A percentile compares a stretch with the other conserved stretches of the same genome.
phyloP scores from a whole-genome alignment of 1,284 basidiomycete species.

The Heterobasidion parviporum region DNA sequence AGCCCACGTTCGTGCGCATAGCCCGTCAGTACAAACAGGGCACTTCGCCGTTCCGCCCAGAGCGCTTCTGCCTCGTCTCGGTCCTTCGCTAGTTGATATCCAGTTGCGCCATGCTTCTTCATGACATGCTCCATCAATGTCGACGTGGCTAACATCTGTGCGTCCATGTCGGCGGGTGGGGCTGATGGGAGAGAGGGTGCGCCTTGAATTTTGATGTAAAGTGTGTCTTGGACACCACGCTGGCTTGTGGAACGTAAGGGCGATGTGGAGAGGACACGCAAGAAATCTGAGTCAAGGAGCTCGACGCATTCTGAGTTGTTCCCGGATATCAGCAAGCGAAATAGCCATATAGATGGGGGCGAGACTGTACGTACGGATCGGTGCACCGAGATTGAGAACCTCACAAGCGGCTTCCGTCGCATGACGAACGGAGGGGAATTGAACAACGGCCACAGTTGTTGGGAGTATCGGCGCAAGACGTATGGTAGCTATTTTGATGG shows the following conservation, averaged over 20 bases:
- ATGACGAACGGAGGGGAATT: constrained; percentile 56
- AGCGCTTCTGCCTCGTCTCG: constrained; percentile 67
- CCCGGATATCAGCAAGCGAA: neutral
- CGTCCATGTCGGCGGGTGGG: constrained; percentile 22
- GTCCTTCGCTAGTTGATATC: constrained; percentile 62
- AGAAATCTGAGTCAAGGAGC: constrained; percentile 64
- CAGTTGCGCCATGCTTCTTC: constrained; percentile 57
- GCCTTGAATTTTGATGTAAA: constrained; percentile 89
- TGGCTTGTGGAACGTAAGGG: constrained; percentile 24
- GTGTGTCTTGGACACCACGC: constrained; percentile 22
- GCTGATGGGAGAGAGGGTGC: constrained; percentile 32
- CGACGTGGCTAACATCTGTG: constrained; percentile 38
- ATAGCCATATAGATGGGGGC: neutral
- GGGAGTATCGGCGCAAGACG: constrained; percentile 76
- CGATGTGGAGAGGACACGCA: constrained; percentile 60
- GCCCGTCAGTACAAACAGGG: constrained; percentile 48
- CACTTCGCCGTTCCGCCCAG: constrained; percentile 85
- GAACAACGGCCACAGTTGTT: constrained; percentile 62
- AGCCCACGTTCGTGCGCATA: constrained; percentile 48
- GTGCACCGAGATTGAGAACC: constrained; percentile 49
- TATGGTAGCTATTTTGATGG: constrained; percentile 51
- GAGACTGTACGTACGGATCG: constrained; percentile 47
- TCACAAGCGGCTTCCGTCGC: constrained; percentile 72
- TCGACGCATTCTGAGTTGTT: constrained; percentile 54
- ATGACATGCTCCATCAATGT: constrained; percentile 48